Evolutionary conservation across 176 grass and related monocot genomes (phyloP), one percentile per base, ranked within the genome.

Genomic region (Cenchrus americanus): DNA sequence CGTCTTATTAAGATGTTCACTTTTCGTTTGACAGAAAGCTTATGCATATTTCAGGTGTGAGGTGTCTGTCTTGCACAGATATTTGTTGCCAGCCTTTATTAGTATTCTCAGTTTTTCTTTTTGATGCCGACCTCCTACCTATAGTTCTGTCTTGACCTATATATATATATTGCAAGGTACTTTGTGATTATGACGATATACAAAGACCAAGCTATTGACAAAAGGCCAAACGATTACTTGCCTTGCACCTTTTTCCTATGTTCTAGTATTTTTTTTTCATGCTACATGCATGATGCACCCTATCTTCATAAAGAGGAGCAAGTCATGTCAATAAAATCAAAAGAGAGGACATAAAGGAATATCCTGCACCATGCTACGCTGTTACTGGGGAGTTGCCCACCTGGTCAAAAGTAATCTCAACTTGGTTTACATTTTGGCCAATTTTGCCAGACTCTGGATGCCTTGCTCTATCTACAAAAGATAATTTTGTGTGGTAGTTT

Each of bases 61-160:
- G 44, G 8, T 78, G 21, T 52, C 7, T 83, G 21, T 52, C 14
- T 67, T 66, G 4, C 24, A 26, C 40, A 24, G 71, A 72, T 79
- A 40, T 54, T 53, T 77, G 15, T 50, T 82, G 50, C 66, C 48
- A 79, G 32, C 15, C 18, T 86, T 83, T 86, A 78, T 83, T 48
- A 71, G 32, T 52, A 27, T 73, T 64, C 23, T 64, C 23, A 58
- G 48, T 74, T 85, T 66, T 72, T 65, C 24, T 42, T 76, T 22
- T 12, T 83, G 73, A 86, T 79, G 73, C 22, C 12, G 84, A 86
- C 61, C 21, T 71, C 12, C 42, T 78, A 78, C 82, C 65, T 71
- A 53, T 18, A 59, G 65, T 40, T 49, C 14, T 67, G 46, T 48
- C 42, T 30, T 37, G 15, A 51, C 48, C 49, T 12, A 32, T 30